Conservation (phyloP, 1,139 yeast species). For the Trichomonascaceae sp. region DNA sequence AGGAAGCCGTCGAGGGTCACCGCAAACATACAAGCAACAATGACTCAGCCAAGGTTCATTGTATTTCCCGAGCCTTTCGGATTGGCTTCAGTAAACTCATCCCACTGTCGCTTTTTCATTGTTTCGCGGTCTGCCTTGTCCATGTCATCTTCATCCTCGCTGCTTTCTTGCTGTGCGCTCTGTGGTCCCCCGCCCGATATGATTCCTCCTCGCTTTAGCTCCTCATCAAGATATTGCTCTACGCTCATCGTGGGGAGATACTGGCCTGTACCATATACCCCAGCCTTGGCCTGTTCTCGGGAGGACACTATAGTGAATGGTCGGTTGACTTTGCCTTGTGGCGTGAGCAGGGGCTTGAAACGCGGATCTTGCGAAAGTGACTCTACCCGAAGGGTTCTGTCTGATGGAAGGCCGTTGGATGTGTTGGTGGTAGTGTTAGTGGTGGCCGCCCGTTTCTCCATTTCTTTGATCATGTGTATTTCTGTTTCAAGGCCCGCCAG, state of each 20-base stretch:
- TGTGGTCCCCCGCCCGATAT: conserved; percentile 38
- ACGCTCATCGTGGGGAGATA: conserved; percentile 89
- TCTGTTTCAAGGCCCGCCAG: conserved; percentile 35
- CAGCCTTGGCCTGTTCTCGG: conserved; percentile 42
- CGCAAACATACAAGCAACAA: too few species aligned
- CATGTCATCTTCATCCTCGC: conserved; percentile 37
- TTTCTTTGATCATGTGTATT: conserved; percentile 36
- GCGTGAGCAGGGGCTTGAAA: conserved; percentile 7
- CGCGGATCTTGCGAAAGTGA: too few species aligned
- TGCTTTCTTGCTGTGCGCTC: conserved; percentile 22
- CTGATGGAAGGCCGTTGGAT: too few species aligned
- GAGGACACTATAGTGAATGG: conserved; percentile 68
- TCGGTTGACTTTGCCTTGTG: conserved; percentile 54
- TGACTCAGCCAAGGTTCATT: conserved; percentile 72
- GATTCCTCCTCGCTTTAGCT: conserved; percentile 69
- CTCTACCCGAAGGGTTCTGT: too few species aligned
- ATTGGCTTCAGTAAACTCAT: conserved; percentile 77
- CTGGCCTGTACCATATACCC: conserved; percentile 88
- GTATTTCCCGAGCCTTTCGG: conserved; percentile 75
- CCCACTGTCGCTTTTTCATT: conserved; percentile 72
- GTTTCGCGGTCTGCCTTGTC: conserved; percentile 44
- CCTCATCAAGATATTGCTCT: conserved; percentile 82
- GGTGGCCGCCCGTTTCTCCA: too few species aligned
- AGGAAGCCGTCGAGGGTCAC: too few species aligned
- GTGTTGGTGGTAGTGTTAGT: too few species aligned